These are phyloP conservation scores for Hyaloperonospora arabidopsidis DNA, from an alignment of 352 stramenopile genomes.

Conservation along the genomic window DNA sequence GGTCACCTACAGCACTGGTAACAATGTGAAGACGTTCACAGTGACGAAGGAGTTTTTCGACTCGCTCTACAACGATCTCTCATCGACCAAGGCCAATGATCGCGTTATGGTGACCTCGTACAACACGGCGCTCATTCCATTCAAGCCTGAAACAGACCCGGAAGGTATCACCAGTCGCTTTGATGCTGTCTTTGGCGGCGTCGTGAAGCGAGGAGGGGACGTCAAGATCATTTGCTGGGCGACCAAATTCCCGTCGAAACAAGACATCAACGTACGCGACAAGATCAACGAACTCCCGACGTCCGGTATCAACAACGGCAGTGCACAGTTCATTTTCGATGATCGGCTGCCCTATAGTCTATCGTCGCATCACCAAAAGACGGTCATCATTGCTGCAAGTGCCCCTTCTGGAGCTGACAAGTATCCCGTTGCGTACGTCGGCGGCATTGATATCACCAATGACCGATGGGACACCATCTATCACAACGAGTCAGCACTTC, in stretches of 20 bases:
- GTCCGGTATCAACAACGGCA: background rate
- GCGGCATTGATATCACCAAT: slow-evolving; percentile 36
- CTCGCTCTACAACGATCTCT: background rate
- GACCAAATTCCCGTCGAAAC: background rate
- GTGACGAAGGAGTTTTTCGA: slow-evolving; percentile 3
- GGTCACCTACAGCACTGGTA: background rate
- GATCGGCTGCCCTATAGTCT: background rate
- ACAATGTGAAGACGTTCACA: background rate
- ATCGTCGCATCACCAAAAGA: slow-evolving; percentile 2
- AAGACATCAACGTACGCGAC: background rate
- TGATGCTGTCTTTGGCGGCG: background rate
- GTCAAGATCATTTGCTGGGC: background rate
- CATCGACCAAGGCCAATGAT: background rate
- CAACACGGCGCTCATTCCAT: background rate
- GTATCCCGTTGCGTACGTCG: slow-evolving; percentile 31
- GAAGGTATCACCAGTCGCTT: background rate
- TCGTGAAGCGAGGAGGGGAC: background rate
- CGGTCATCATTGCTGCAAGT: background rate
- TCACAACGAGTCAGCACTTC: slow-evolving; percentile 34
- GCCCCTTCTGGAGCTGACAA: background rate
- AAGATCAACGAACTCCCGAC: background rate
- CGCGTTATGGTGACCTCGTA: background rate
- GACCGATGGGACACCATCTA: slow-evolving; percentile 47
- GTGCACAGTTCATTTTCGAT: slow-evolving; percentile 2
- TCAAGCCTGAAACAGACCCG: background rate